Percentiles rank a stretch among this genome's conserved stretches.
Conservation (phyloP, 345 rosid species). For the Aquilaria malaccensis region DNA sequence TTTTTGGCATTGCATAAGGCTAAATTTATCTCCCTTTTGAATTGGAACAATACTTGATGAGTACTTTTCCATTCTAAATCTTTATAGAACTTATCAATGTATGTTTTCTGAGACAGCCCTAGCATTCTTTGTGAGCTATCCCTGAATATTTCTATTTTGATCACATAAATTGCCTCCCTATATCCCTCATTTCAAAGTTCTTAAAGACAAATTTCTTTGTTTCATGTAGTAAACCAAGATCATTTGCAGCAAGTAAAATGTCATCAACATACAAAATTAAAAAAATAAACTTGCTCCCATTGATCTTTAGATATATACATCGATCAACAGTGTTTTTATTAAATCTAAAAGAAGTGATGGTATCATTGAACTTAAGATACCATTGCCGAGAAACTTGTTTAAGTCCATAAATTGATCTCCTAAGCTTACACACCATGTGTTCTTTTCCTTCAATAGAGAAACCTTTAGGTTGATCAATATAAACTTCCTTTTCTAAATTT, state of each 20-base stretch:
- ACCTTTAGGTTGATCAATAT: no score
- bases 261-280: slow-evolving; percentile 6
- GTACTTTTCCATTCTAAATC: neutral
- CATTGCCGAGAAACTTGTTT: no score
- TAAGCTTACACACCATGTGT: no score
- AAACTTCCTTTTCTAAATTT: no score
- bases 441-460: no score
- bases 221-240: neutral
- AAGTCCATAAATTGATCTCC: no score
- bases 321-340: no score
- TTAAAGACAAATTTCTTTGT: neutral
- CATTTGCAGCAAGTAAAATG: slow-evolving; percentile 3
- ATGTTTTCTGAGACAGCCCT: slow-evolving; percentile 12
- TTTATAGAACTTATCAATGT: slow-evolving; percentile 3
- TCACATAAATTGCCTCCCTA: slow-evolving; percentile 1
- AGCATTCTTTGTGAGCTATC: slow-evolving; percentile 3
- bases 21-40: slow-evolving; percentile 6
- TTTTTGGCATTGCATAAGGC: slow-evolving; percentile 7
- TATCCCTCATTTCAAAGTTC: slow-evolving; percentile 1
- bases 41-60: neutral
- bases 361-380: no score
- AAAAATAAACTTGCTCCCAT: no score
- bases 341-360: no score
- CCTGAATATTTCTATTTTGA: slow-evolving; percentile 4
- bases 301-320: neutral